Percentiles rank a stretch among this genome's conserved stretches.
Evolutionary conservation across 2,329 filamentous ascomycete genomes (phyloP).

Genomic region (Sphaerulina populicola): DNA sequence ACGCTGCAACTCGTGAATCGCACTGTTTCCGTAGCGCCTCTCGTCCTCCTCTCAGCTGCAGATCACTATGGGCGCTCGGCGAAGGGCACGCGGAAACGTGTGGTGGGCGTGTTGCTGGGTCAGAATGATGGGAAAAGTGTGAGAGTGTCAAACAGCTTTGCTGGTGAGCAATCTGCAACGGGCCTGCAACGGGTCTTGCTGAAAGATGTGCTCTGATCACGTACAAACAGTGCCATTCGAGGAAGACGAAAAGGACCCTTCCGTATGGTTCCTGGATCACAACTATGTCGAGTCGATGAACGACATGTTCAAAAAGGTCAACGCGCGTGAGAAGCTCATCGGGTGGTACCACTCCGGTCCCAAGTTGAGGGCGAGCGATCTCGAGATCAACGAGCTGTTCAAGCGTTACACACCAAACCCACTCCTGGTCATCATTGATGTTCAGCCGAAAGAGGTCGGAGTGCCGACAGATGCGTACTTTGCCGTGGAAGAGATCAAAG

Average conservation of each 20-base stretch:
- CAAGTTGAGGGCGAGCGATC: constrained; percentile 89
- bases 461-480: constrained; percentile 99
- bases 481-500: constrained; percentile 98
- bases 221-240: constrained; percentile 74
- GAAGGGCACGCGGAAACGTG: constrained; percentile 78
- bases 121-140: constrained; percentile 96
- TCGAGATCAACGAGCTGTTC: constrained; percentile 99
- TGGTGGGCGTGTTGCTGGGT: constrained; percentile 87
- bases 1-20: constrained; percentile 88
- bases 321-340: constrained; percentile 96
- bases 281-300: constrained; percentile 99
- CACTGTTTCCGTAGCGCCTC: constrained; percentile 92
- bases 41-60: constrained; percentile 94
- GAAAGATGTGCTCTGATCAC: constrained; percentile 2
- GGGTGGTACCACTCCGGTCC: constrained; percentile 99
- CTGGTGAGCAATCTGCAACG: constrained; percentile 50
- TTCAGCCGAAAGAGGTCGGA: constrained; percentile 94
- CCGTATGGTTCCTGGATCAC: constrained; percentile 98
- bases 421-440: constrained; percentile 92
- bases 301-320: constrained; percentile 99
- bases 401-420: constrained; percentile 98
- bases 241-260: constrained; percentile 96
- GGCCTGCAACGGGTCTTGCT: constrained; percentile 3
- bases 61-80: constrained; percentile 95
- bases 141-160: constrained; percentile 97